phyloP scores from a whole-genome alignment of 495 filamentous ascomycete genomes.

The Peziza echinospora region DNA sequence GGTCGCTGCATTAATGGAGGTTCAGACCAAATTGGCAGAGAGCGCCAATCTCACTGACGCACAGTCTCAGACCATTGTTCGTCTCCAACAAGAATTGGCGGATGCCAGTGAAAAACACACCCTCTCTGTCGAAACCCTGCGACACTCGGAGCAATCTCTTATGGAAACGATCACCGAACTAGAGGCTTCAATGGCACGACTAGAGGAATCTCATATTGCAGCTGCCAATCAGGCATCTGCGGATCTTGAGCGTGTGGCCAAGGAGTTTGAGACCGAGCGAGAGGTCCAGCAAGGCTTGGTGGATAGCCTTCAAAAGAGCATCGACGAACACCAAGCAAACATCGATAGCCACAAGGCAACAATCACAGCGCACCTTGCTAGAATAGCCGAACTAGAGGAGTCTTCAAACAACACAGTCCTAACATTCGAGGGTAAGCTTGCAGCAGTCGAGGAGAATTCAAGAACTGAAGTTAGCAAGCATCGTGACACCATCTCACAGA shows the following conservation, averaged over 20 bases:
- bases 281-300: constrained; percentile 43
- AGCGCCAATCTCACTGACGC: constrained; percentile 13
- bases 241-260: constrained; percentile 13
- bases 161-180: constrained; percentile 48
- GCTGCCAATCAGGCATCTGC: constrained; percentile 22
- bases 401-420: constrained; percentile 36
- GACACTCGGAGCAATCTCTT: constrained; percentile 51
- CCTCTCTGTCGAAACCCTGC: constrained; percentile 44
- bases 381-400: constrained; percentile 43
- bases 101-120: constrained; percentile 59
- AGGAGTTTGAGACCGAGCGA: constrained; percentile 28
- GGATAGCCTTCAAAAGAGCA: constrained; percentile 43
- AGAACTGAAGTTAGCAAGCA: constrained; percentile 8
- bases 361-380: constrained; percentile 38
- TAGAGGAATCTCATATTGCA: constrained; percentile 22
- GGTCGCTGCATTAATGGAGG: not conserved
- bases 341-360: constrained; percentile 54
- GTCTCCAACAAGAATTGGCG: constrained; percentile 51
- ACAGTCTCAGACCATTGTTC: constrained; percentile 19
- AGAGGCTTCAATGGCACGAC: constrained; percentile 30
- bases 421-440: constrained; percentile 29
- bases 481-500: constrained; percentile 5
- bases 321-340: constrained; percentile 53
- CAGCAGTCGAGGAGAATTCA: constrained; percentile 9
- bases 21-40: constrained; percentile 7